Percentiles rank a stretch among this genome's conserved stretches.
Conservation (phyloP, 1,139 yeast species). For the Candida pseudoviswanathii region DNA sequence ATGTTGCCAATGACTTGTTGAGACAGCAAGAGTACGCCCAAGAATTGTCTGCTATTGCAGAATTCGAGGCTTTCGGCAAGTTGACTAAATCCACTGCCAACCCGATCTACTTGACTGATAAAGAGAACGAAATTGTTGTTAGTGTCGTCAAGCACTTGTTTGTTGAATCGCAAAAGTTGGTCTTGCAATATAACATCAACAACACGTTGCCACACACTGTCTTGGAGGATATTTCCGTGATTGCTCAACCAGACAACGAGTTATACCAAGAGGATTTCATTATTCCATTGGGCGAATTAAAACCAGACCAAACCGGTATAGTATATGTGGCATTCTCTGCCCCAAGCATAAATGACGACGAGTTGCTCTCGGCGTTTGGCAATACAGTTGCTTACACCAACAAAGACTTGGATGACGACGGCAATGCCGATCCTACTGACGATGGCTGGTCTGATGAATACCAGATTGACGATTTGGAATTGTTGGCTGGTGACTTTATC, state of each 20-base stretch:
- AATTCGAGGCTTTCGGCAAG: conserved; percentile 70
- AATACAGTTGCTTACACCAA: conserved; percentile 75
- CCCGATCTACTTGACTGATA: conserved; percentile 77
- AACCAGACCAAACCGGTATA: conserved; percentile 71
- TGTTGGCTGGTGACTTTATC: conserved; percentile 82
- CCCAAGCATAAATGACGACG: conserved; percentile 47
- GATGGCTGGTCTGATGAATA: conserved; percentile 95
- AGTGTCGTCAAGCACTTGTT: conserved; percentile 82
- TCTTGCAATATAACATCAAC: conserved; percentile 80
- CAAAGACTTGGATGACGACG: conserved; percentile 79
- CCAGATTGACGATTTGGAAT: conserved; percentile 78
- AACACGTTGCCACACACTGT: conserved; percentile 82
- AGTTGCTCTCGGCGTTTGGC: conserved; percentile 57
- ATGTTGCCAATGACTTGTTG: conserved; percentile 43
- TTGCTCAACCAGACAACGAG: conserved; percentile 64
- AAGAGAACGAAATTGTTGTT: conserved; percentile 92
- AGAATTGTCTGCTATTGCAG: conserved; percentile 67
- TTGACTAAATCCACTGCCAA: conserved; percentile 68
- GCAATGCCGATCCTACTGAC: conserved; percentile 65
- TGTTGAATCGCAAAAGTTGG: conserved; percentile 63
- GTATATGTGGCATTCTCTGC: conserved; percentile 78
- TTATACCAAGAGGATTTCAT: conserved; percentile 69
- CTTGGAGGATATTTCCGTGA: conserved; percentile 78
- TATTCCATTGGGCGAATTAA: conserved; percentile 71
- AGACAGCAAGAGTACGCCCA: conserved; percentile 65